A percentile compares a stretch with the other conserved stretches of the same genome.
phyloP scores from a whole-genome alignment of 139 green algal genomes.

The Chlamydomonas urium region DNA sequence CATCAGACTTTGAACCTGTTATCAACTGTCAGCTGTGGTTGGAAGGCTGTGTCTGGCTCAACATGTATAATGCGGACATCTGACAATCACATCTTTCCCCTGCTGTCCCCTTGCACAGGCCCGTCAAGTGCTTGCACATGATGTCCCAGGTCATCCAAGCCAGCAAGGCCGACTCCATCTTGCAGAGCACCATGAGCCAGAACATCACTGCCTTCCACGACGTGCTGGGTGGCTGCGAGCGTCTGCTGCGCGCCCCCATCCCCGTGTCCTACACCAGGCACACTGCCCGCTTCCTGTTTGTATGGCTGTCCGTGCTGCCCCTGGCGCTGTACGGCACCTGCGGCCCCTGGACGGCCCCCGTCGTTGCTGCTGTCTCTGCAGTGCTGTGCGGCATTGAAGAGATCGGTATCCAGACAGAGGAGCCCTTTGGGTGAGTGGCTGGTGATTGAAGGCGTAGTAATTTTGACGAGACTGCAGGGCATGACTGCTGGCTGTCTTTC shows the following conservation, averaged over 20 bases:
- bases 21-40: too few relatives aligned
- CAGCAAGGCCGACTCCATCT: background rate
- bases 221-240: slow-evolving; percentile 50
- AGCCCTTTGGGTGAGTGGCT: slow-evolving; percentile 30
- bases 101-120: too few relatives aligned
- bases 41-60: too few relatives aligned
- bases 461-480: background rate
- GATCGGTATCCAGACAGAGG: slow-evolving; percentile 63
- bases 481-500: background rate
- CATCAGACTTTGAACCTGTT: too few relatives aligned
- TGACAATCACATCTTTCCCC: too few relatives aligned
- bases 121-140: slow-evolving; percentile 30
- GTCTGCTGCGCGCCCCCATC: slow-evolving; percentile 76
- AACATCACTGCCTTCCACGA: slow-evolving; percentile 65
- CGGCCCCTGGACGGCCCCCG: background rate
- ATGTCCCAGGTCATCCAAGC: slow-evolving; percentile 31
- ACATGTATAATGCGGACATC: too few relatives aligned
- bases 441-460: background rate
- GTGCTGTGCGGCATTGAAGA: slow-evolving; percentile 83
- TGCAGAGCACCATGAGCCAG: slow-evolving; percentile 36
- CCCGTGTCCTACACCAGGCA: slow-evolving; percentile 58
- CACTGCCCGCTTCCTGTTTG: slow-evolving; percentile 69
- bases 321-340: slow-evolving; percentile 42
- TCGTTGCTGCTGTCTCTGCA: background rate
- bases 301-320: slow-evolving; percentile 68